Evolutionary conservation across 208 protist species (phyloP).

Genomic region (Crithidia sp.): DNA sequence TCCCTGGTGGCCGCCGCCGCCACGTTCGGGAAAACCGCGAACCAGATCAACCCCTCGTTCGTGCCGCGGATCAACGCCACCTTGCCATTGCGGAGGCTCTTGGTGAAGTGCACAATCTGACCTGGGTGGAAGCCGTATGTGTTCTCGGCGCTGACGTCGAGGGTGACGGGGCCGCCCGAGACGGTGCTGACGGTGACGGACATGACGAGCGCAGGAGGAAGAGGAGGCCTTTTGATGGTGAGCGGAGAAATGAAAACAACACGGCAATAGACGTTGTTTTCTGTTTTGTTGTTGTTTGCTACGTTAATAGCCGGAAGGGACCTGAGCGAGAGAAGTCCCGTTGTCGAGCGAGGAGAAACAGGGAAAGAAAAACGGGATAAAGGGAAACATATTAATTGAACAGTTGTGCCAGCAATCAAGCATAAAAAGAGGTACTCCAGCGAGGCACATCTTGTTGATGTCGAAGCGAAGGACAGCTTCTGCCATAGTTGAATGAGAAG

Average conservation of each 20-base stretch:
- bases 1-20: slow-evolving; percentile 51
- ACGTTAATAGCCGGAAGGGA: too few relatives aligned
- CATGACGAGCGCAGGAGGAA: not conserved
- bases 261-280: not conserved
- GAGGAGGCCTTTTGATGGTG: not conserved
- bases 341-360: too few relatives aligned
- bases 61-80: slow-evolving; percentile 82
- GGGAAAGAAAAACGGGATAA: too few relatives aligned
- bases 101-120: slow-evolving; percentile 88
- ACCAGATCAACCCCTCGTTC: slow-evolving; percentile 77
- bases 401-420: too few relatives aligned
- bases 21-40: slow-evolving; percentile 66
- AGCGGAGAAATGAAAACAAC: not conserved
- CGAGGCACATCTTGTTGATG: too few relatives aligned
- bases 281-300: not conserved
- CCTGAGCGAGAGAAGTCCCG: too few relatives aligned
- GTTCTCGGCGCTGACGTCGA: slow-evolving; percentile 43
- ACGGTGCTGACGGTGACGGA: slow-evolving; percentile 51
- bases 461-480: too few relatives aligned
- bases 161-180: slow-evolving; percentile 56
- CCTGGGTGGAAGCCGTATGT: slow-evolving; percentile 71
- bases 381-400: too few relatives aligned
- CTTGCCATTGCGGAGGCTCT: slow-evolving; percentile 87
- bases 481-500: too few relatives aligned
- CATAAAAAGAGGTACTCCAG: too few relatives aligned